phyloP scores from a whole-genome alignment of 345 rosid genomes.

The Eucalyptus marginata region DNA sequence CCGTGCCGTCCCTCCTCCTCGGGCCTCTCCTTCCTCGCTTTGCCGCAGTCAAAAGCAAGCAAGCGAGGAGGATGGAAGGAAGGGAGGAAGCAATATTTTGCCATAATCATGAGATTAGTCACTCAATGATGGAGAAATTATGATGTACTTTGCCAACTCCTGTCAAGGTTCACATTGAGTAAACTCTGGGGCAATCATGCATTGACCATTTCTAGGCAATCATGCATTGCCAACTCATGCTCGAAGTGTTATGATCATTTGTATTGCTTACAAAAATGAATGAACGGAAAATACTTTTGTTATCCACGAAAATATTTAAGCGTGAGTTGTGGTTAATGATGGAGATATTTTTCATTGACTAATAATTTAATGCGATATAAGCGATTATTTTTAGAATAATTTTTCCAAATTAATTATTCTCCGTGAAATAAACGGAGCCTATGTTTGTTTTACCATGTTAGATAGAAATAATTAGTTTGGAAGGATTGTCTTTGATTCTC shows the following conservation, averaged over 20 bases:
- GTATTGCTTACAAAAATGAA: background rate
- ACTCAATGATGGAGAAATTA: background rate
- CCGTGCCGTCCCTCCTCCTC: background rate
- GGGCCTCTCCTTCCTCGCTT: background rate
- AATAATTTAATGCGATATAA: background rate
- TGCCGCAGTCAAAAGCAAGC: background rate
- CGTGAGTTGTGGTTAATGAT: accelerated
- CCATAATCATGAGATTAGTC: background rate
- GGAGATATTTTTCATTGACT: background rate
- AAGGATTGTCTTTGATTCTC: background rate
- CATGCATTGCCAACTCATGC: no score
- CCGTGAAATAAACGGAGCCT: accelerated
- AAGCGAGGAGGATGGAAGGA: background rate
- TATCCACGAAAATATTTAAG: background rate
- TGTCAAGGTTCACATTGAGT: background rate
- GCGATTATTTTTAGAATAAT: background rate
- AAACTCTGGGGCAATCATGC: background rate
- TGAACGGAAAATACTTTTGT: accelerated
- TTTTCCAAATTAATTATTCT: background rate
- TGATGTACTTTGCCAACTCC: background rate
- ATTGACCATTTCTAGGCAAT: background rate
- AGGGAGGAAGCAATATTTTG: background rate
- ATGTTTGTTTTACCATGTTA: background rate
- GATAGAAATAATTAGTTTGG: background rate
- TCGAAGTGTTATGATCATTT: background rate